Conservation (phyloP, 305 asterid species). For the Salvia sclarea region DNA sequence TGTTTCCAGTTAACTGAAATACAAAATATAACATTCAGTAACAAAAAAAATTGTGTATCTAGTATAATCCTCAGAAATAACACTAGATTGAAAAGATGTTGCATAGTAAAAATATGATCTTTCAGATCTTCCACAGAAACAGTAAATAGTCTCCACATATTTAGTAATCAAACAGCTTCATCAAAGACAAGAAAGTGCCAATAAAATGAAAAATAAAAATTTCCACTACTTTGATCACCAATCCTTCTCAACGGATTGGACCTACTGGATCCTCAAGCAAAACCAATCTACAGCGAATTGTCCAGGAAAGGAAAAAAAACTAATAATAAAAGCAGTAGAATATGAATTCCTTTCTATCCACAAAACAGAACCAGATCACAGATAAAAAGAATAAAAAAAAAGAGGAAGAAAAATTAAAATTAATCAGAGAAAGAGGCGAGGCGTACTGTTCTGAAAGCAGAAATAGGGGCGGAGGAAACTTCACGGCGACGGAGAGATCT, state of each 20-base stretch:
- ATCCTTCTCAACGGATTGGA: background rate
- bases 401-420: background rate
- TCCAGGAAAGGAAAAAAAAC: background rate
- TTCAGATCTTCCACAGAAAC: no score
- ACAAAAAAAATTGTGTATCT: background rate
- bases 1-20: constrained; percentile 58
- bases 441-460: constrained; percentile 53
- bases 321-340: no score
- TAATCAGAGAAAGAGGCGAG: background rate
- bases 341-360: no score
- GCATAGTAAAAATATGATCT: background rate
- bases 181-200: background rate
- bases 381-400: background rate
- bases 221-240: background rate
- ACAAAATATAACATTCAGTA: background rate
- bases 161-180: background rate
- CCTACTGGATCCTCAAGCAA: background rate
- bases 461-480: constrained; percentile 48
- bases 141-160: background rate
- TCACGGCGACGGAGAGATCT: constrained; percentile 71
- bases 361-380: constrained; percentile 11
- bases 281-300: background rate
- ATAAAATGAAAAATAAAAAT: background rate
- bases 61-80: background rate
- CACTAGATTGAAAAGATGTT: no score